Percentiles rank a stretch among this genome's conserved stretches.
These are phyloP conservation scores for Nemania bipapillata DNA, from an alignment of 2,329 filamentous ascomycete species.

Conservation along the genomic window DNA sequence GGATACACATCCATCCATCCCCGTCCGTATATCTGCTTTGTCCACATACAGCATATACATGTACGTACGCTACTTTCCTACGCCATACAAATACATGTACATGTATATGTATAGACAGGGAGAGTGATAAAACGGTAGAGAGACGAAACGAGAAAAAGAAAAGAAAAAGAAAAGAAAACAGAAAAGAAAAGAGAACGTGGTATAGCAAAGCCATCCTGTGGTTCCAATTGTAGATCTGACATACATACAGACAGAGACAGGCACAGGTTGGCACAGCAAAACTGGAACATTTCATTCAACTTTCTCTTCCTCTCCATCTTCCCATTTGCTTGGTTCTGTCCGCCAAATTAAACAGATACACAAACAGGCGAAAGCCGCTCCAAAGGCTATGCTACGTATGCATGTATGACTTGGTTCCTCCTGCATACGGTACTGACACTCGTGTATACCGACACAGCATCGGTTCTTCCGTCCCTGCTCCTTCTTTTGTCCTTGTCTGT, in stretches of 20 bases:
- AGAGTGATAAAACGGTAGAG: neutral
- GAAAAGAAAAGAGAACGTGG: neutral
- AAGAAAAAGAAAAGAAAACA: neutral
- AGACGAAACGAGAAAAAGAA: neutral
- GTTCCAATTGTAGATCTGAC: conserved; percentile 19
- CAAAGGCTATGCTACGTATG: conserved; percentile 14
- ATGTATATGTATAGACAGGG: neutral
- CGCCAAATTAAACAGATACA: neutral
- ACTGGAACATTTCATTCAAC: neutral
- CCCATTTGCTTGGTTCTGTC: neutral
- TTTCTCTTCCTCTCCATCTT: no score
- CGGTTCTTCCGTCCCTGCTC: neutral
- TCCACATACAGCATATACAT: neutral
- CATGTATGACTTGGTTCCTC: neutral
- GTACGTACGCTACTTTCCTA: neutral
- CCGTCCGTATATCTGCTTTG: neutral
- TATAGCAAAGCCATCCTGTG: conserved; percentile 7
- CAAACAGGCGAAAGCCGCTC: neutral
- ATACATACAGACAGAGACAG: neutral
- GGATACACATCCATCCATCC: neutral
- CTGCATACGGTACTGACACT: neutral
- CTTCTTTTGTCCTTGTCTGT: conserved; percentile 9
- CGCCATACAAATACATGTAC: neutral
- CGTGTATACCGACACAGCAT: neutral
- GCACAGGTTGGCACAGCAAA: conserved; percentile 2